Conservation (phyloP, 2,329 filamentous ascomycete species). For the Hymenoscyphus occultus region DNA sequence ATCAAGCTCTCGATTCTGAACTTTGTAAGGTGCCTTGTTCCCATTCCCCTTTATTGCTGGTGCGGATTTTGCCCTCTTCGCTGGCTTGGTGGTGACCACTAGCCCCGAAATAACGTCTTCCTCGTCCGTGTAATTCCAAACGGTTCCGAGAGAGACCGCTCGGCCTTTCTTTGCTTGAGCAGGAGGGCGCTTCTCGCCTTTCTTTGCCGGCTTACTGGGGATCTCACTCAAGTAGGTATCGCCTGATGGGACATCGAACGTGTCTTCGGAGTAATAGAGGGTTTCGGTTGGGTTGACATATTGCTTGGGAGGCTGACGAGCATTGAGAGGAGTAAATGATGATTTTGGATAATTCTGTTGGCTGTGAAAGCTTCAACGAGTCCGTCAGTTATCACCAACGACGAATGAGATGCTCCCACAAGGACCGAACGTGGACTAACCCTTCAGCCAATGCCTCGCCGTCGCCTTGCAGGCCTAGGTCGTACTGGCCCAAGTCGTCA, state of each 20-base stretch:
- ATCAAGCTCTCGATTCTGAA: neutral
- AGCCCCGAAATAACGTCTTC: slow-evolving; percentile 17
- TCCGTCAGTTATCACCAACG: slow-evolving; percentile 7
- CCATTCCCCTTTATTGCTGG: slow-evolving; percentile 18
- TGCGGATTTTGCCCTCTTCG: slow-evolving; percentile 23
- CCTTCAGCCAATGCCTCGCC: neutral
- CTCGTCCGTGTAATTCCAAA: slow-evolving; percentile 24
- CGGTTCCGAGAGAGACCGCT: slow-evolving; percentile 18
- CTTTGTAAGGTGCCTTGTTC: slow-evolving; percentile 6
- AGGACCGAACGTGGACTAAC: neutral
- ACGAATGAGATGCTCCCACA: neutral
- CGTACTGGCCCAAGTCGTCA: neutral
- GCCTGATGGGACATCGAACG: slow-evolving; percentile 21
- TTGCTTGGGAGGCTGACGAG: slow-evolving; percentile 9
- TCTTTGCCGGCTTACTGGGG: slow-evolving; percentile 5
- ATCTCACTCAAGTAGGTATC: slow-evolving; percentile 15
- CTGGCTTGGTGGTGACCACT: slow-evolving; percentile 3
- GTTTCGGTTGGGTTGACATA: slow-evolving; percentile 21
- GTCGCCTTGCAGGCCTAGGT: neutral
- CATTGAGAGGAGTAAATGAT: slow-evolving; percentile 29
- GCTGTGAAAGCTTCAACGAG: neutral
- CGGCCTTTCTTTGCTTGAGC: slow-evolving; percentile 13
- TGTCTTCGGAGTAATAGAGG: slow-evolving; percentile 11
- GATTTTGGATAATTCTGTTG: slow-evolving; percentile 6
- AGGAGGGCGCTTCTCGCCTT: slow-evolving; percentile 15